Percentiles rank a stretch among this genome's conserved stretches.
Evolutionary conservation across 257 asterid species (phyloP).

Genomic region (Misopates orontium): DNA sequence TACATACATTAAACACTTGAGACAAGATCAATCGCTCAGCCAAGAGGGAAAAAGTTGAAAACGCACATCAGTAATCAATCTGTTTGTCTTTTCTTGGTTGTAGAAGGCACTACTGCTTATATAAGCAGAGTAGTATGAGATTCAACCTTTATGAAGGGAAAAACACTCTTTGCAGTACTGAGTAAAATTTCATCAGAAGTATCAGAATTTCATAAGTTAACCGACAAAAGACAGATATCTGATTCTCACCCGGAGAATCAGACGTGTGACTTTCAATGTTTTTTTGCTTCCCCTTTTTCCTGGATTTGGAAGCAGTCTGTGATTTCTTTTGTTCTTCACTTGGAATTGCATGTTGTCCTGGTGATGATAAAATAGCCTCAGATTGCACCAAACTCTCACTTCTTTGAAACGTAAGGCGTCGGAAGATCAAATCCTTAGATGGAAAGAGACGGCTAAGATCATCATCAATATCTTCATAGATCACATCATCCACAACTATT

Average conservation of each 20-base stretch:
- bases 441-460: constrained; percentile 44
- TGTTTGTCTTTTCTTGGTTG: background rate
- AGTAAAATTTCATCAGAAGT: too few relatives aligned
- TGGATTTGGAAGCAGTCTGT: constrained; percentile 38
- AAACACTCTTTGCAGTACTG: too few relatives aligned
- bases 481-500: constrained; percentile 83
- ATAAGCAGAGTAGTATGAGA: too few relatives aligned
- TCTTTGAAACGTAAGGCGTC: constrained; percentile 84
- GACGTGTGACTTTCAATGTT: constrained; percentile 34
- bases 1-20: too few relatives aligned
- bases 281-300: constrained; percentile 50
- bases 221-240: constrained; percentile 18
- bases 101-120: too few relatives aligned
- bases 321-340: constrained; percentile 40
- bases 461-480: constrained; percentile 55
- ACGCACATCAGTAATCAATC: background rate
- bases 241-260: constrained; percentile 37
- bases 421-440: constrained; percentile 54
- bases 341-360: constrained; percentile 31
- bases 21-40: background rate
- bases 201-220: constrained; percentile 6
- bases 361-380: constrained; percentile 72
- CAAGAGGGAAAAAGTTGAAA: background rate
- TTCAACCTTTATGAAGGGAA: too few relatives aligned
- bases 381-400: constrained; percentile 80